Conservation (phyloP, 352 stramenopile genomes). For the Phytophthora kernoviae region DNA sequence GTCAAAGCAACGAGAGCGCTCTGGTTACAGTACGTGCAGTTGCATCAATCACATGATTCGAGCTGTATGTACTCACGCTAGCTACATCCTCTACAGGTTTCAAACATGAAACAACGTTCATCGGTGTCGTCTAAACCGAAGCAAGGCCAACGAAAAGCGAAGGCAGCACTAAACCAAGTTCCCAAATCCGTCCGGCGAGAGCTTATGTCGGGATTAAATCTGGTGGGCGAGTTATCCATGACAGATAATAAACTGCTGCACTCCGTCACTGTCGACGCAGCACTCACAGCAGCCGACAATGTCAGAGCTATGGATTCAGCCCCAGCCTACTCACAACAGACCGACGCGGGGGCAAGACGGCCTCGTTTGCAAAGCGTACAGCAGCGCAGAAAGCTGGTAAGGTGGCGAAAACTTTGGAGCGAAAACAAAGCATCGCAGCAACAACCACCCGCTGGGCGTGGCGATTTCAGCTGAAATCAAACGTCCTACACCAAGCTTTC, state of each 20-base stretch:
- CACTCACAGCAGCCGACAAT: constrained; percentile 1
- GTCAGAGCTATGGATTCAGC: not conserved
- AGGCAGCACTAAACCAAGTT: constrained; percentile 13
- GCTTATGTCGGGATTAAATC: constrained; percentile 20
- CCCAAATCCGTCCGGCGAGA: constrained; percentile 28
- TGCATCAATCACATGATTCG: too few species aligned
- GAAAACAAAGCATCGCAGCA: not conserved
- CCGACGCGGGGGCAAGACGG: constrained; percentile 2
- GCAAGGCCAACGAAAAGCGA: constrained; percentile 16
- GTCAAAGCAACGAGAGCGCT: not conserved
- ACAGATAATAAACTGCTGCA: constrained; percentile 25
- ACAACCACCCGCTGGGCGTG: not conserved
- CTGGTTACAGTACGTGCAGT: constrained; percentile 23
- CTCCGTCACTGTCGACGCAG: constrained; percentile 1
- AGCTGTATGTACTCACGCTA: constrained; percentile 1
- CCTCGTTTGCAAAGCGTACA: constrained; percentile 32
- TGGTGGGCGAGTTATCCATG: constrained; percentile 20
- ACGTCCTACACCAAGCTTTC: not conserved
- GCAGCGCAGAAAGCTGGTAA: constrained; percentile 32
- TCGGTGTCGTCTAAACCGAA: constrained; percentile 7
- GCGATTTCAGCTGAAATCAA: not conserved
- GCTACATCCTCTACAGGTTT: constrained; percentile 8
- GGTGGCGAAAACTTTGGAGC: not conserved
- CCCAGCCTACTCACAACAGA: not conserved
- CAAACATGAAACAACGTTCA: constrained; percentile 2